These are phyloP conservation scores for Ganoderma multipileum DNA, from an alignment of 1,284 basidiomycete genomes.

Conservation along the genomic window DNA sequence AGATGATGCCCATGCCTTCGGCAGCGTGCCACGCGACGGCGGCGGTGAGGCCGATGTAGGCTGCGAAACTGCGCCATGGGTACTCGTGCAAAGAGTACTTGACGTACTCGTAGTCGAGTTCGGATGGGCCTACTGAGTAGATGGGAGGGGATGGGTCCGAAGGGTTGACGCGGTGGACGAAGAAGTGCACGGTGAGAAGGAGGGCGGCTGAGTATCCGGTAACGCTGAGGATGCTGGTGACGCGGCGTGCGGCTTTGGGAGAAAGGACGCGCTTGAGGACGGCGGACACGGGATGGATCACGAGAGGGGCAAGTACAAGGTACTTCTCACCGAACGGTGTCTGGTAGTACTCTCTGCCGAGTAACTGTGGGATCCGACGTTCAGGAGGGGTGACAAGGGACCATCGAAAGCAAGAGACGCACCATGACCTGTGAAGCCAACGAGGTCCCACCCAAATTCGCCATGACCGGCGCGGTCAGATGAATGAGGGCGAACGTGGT, in stretches of 20 bases:
- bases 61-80: slow-evolving; percentile 63
- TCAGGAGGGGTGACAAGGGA: not conserved
- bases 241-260: slow-evolving; percentile 44
- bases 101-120: slow-evolving; percentile 80
- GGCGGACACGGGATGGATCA: slow-evolving; percentile 61
- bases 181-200: slow-evolving; percentile 68
- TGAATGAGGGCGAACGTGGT: slow-evolving; percentile 71
- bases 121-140: slow-evolving; percentile 63
- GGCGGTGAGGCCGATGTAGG: slow-evolving; percentile 64
- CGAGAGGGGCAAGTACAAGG: slow-evolving; percentile 66
- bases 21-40: slow-evolving; percentile 60
- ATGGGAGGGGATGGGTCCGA: slow-evolving; percentile 53
- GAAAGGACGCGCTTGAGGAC: slow-evolving; percentile 60
- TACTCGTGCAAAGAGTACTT: slow-evolving; percentile 67
- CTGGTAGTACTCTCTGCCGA: slow-evolving; percentile 81
- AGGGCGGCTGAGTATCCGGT: slow-evolving; percentile 63
- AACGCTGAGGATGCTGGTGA: slow-evolving; percentile 54
- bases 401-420: slow-evolving; percentile 25
- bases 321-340: slow-evolving; percentile 67
- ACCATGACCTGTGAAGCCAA: slow-evolving; percentile 77
- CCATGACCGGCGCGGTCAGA: slow-evolving; percentile 69
- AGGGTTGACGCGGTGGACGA: slow-evolving; percentile 65
- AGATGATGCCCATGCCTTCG: slow-evolving; percentile 64
- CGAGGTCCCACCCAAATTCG: slow-evolving; percentile 70
- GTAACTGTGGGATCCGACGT: slow-evolving; percentile 5